phyloP scores from a whole-genome alignment of 768 basidiomycete species.

The Pleurotus tuoliensis region DNA sequence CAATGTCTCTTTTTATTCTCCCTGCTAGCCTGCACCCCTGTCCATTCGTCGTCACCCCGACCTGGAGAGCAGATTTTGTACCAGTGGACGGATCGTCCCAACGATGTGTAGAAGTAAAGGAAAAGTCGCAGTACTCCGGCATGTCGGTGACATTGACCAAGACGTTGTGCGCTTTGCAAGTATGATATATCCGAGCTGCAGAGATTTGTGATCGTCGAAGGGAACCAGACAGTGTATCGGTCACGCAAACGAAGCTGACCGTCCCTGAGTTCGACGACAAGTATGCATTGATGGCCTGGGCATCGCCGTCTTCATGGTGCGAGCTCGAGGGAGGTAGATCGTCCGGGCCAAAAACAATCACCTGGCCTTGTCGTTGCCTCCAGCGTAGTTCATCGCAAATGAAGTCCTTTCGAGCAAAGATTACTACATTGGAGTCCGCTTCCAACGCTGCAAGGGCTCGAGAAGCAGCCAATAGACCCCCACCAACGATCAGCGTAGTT shows the following conservation, averaged over 20 bases:
- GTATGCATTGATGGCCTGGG: constrained; percentile 44
- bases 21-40: constrained; percentile 83
- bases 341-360: constrained; percentile 57
- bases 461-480: constrained; percentile 76
- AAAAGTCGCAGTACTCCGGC: constrained; percentile 84
- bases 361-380: constrained; percentile 51
- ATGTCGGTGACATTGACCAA: constrained; percentile 87
- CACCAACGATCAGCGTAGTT: constrained; percentile 69
- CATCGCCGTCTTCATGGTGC: constrained; percentile 30
- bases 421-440: constrained; percentile 66
- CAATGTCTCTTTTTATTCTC: constrained; percentile 78
- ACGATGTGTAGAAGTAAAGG: constrained; percentile 82
- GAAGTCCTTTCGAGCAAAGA: constrained; percentile 53
- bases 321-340: constrained; percentile 33
- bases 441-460: constrained; percentile 81
- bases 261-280: constrained; percentile 26
- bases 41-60: constrained; percentile 89
- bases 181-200: constrained; percentile 51
- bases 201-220: constrained; percentile 44
- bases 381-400: constrained; percentile 74
- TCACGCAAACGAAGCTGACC: constrained; percentile 65
- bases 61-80: constrained; percentile 51
- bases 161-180: constrained; percentile 57
- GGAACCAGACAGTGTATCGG: constrained; percentile 61
- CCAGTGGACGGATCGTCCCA: constrained; percentile 53